Evolutionary conservation across 495 filamentous ascomycete species (phyloP).

Genomic region (Lophiotrema nucula): DNA sequence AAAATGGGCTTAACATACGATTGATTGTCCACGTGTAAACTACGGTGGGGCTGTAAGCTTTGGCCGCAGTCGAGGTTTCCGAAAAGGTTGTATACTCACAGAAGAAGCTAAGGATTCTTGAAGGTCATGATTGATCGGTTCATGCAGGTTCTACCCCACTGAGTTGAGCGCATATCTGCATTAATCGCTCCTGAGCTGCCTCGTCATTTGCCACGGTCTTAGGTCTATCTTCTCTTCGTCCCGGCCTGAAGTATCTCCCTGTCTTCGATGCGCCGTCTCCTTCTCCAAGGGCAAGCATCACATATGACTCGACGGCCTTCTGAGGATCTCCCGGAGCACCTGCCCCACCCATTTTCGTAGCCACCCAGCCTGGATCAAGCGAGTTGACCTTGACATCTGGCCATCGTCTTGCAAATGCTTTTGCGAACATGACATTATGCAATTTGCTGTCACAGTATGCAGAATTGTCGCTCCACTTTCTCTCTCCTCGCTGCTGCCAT

Average conservation of each 20-base stretch:
- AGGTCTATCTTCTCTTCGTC: not conserved
- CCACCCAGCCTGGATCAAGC: slow-evolving; percentile 63
- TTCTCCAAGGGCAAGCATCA: slow-evolving; percentile 9
- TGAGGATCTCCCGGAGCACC: slow-evolving; percentile 43
- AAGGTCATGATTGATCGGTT: too few species aligned
- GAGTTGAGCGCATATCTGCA: too few species aligned
- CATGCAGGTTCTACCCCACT: too few species aligned
- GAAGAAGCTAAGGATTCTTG: too few species aligned
- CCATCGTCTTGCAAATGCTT: slow-evolving; percentile 53
- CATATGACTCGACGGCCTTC: slow-evolving; percentile 4
- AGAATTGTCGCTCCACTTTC: slow-evolving; percentile 31
- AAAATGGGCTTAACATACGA: too few species aligned
- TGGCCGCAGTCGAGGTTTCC: too few species aligned
- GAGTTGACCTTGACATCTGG: slow-evolving; percentile 50
- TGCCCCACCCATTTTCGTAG: slow-evolving; percentile 60
- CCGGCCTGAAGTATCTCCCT: slow-evolving; percentile 2
- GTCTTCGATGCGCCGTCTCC: slow-evolving; percentile 1
- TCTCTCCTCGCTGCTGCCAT: slow-evolving; percentile 25
- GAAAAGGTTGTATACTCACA: too few species aligned
- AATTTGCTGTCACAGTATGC: slow-evolving; percentile 55
- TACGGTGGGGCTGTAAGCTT: too few species aligned
- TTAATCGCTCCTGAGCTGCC: not conserved
- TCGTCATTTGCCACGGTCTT: not conserved
- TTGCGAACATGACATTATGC: slow-evolving; percentile 55
- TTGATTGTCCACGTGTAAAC: too few species aligned